Evolutionary conservation across 805 yeast species (phyloP), one percentile per base, ranked within the genome.

Genomic region (Ogataea paraovalis): DNA sequence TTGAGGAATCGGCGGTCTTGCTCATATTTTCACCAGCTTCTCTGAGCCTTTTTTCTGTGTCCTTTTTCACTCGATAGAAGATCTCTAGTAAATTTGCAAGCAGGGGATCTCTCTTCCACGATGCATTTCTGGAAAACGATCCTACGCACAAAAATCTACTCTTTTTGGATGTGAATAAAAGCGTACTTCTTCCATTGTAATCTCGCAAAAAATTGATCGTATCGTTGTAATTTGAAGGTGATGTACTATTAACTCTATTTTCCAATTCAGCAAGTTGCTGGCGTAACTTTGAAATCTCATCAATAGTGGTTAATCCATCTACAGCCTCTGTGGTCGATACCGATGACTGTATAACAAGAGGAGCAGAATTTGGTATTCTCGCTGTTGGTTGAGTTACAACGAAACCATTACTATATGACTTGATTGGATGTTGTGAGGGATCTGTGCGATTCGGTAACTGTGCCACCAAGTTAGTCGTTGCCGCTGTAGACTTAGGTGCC

Each of bases 51-150:
- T n/a, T 25, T 14, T 39, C 38, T 2, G 33, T 19, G 3, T 43
- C 41, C 16, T 19, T 36, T 21, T 43, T 42, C 16, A 38, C 38
- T 25, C 25, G n/a, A 2, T 46, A 41, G 30, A 51, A 46, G 18
- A 33, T 36, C n/a, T 54, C 50, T 10, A 54, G 34, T n/a, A 57
- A 30, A 16, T 41, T 12, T 4, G 49, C 25, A 27, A 53, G 42
- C n/a, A 57, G 30, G 6, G 58, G 58, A 41, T 57, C 61, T 13
- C 45, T 36, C 4, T 48, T 42, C 58, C 59, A 54, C 2, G 55
- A 13, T 9, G 44, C 42, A 14, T 32, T 30, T 12, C 48, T 44
- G 21, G 55, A 52, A 34, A 55, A 51, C 4, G 58, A 44, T 6
- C 61, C 61, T 1, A 46, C 19, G 27, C 53, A 52, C 42, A 47